Evolutionary conservation across 495 filamentous ascomycete genomes (phyloP).

Genomic region (Sordaria brevicollis): DNA sequence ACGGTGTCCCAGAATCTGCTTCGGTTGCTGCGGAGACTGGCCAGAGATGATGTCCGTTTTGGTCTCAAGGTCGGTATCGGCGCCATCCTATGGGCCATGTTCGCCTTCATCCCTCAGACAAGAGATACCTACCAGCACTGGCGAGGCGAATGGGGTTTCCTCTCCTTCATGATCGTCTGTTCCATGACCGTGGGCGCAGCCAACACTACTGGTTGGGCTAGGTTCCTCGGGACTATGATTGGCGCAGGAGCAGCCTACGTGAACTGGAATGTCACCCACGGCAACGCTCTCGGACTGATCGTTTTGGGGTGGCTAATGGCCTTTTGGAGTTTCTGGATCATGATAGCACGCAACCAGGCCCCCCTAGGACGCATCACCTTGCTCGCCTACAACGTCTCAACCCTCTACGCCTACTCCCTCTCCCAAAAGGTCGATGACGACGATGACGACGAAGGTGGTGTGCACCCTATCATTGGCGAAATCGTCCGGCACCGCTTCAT

Average conservation of each 20-base stretch:
- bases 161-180: constrained; percentile 97
- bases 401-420: constrained; percentile 86
- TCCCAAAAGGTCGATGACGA: constrained; percentile 69
- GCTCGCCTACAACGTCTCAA: constrained; percentile 94
- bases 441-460: constrained; percentile 76
- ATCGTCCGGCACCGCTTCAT: constrained; percentile 87
- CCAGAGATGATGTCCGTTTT: constrained; percentile 51
- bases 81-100: constrained; percentile 75
- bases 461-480: constrained; percentile 69
- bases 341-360: constrained; percentile 70
- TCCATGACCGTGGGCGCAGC: constrained; percentile 94
- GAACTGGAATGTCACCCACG: constrained; percentile 64
- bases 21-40: constrained; percentile 29
- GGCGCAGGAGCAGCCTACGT: constrained; percentile 66
- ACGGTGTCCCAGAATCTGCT: constrained; percentile 28
- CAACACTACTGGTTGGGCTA: constrained; percentile 78
- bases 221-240: constrained; percentile 80
- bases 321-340: constrained; percentile 78
- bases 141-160: constrained; percentile 91
- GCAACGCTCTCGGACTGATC: constrained; percentile 62
- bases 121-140: constrained; percentile 75
- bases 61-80: constrained; percentile 89
- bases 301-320: constrained; percentile 73
- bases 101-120: constrained; percentile 70
- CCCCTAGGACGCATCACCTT: constrained; percentile 88